A percentile compares a stretch with the other conserved stretches of the same genome.
Conservation (phyloP, 2,329 filamentous ascomycete genomes). For the Neofusicoccum umdonicola region DNA sequence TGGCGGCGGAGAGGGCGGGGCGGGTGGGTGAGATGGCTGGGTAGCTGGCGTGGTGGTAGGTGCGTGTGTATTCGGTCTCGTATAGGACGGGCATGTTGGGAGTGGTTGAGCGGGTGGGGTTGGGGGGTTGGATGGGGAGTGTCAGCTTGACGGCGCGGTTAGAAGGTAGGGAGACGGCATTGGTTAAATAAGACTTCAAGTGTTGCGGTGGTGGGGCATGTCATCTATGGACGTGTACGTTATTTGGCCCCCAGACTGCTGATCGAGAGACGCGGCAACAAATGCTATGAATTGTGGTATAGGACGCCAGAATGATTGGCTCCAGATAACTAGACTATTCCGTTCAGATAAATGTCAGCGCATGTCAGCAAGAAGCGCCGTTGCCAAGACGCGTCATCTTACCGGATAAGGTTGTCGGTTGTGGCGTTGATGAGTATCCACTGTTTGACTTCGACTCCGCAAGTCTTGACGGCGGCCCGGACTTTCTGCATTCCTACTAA, state of each 20-base stretch:
- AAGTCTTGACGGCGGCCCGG: no score
- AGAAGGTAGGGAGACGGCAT: background rate
- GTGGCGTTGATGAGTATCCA: no score
- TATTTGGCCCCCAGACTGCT: background rate
- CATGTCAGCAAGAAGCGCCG: no score
- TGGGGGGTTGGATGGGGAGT: background rate
- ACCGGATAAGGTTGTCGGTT: no score
- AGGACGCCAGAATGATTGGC: no score
- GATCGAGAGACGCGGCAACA: no score
- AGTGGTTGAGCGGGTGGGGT: background rate
- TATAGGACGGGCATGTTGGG: background rate
- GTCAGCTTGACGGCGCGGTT: background rate
- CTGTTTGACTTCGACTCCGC: no score
- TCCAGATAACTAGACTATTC: no score
- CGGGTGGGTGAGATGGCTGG: constrained; percentile 20
- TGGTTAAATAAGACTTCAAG: background rate
- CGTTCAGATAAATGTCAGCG: no score
- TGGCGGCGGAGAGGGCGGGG: constrained; percentile 21
- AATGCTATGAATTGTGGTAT: no score
- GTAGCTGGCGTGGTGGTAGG: constrained; percentile 24
- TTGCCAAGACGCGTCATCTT: no score
- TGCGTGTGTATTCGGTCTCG: background rate
- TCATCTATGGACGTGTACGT: background rate
- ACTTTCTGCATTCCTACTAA: no score
- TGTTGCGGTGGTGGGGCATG: background rate